Base-by-base conservation (phyloP, 805 yeast species). In the Cyberlindnera bimundalis region DNA sequence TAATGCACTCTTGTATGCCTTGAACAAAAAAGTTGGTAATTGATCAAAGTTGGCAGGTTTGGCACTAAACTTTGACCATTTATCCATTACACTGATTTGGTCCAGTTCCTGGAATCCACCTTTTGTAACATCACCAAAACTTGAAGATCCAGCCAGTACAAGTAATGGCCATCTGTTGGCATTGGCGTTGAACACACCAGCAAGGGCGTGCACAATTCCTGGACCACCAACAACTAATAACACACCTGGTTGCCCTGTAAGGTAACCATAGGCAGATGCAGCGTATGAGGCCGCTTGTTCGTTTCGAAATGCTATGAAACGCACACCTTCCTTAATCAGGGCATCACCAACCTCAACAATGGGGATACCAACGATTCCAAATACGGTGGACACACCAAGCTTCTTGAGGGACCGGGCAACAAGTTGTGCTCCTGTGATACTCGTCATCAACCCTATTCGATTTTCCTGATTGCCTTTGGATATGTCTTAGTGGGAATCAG, bases 211-310 rank as follows among this genome's bases (percentile, higher is more conserved):
- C 8, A 82, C 68, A 3, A 82, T 64, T 4, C 89, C 89, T 0
- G 89, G 88, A 0, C 89, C 89, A 24, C 90, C 89, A 4, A 83
- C 89, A 0, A 80, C 84, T 3, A 82, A 64, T 14, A 79, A 57
- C 0, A 82, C 84, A 15, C 84, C 88, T 0, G 89, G 89, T 43
- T 58, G 62, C 1, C 77, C 76, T 4, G 84, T 79, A 31, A 82
- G 55, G 48, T 76, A 82, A 0, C 88, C 88, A 55, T 82, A 80
- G 0, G 75, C 72, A 2, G 85, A 76, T 2, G 90, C 89, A 3
- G 90, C 90, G 51, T 82, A 81, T 0, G 86, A 76, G 0, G 90
- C 89, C 13, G 83, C 69, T 52, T 82, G 89, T 54, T 82, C 89
- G 58, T 82, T 82, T 45, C 89, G 65, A 55, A 81, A 81, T 0